Evolutionary conservation across 805 yeast genomes (phyloP), one percentile per base, ranked within the genome.

Genomic region (Spathaspora hagerdaliae): DNA sequence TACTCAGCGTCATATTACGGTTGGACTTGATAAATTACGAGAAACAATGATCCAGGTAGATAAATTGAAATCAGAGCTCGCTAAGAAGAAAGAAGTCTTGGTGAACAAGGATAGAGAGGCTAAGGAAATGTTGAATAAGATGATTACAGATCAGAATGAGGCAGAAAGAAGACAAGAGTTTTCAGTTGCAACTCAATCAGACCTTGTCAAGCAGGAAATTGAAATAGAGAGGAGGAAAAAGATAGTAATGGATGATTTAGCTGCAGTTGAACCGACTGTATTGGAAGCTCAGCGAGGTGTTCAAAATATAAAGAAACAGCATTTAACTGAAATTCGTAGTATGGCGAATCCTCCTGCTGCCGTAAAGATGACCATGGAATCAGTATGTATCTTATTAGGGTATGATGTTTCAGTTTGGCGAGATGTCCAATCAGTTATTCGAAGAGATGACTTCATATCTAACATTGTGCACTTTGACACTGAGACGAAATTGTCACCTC

Each of bases 341-440:
- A 87, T 92, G 95, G 65, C 79, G 6, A 88, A 88, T 48, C 98
- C 98, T 0, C 98, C 98, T 0, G 84, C 81, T 7, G 83, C 94
- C 0, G 92, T 92, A 5, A 89, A 87, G 55, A 60, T 86, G 55
- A 83, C 96, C 0, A 67, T 92, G 69, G 97, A 92, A 55, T 85
- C 96, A 3, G 96, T 92, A 0, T 89, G 97, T 63, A 71, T 78
- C 5, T 61, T 92, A n/a, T 63, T 92, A 7, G 97, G 97, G 0
- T 83, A 83, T 54, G 68, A 75, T 6, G 84, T 79, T 0, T 55
- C 68, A 0, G 59, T 71, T 1, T 92, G 98, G 98, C 74, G 87
- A 51, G 92, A 87, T 49, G 95, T 92, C 1, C 92, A 87, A 53
- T 69, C 74, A 3, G 76, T 85, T n/a, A 82, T 91, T 10, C 74